A percentile compares a stretch with the other conserved stretches of the same genome.
phyloP scores from a whole-genome alignment of 495 filamentous ascomycete genomes.

The Neurospora tetraspora region DNA sequence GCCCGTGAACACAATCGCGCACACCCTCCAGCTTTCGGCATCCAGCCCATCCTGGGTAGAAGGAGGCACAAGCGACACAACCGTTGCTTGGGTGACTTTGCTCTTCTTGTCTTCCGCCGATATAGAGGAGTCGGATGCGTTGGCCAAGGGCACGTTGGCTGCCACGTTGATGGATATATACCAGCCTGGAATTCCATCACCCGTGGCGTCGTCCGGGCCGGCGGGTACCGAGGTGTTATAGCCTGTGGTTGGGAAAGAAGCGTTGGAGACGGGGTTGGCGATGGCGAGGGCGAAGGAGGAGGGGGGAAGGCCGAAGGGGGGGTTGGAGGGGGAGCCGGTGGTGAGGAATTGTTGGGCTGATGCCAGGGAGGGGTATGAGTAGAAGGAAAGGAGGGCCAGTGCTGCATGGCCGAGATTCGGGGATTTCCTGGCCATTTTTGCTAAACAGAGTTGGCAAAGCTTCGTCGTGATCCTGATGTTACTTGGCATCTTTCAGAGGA shows the following conservation, averaged over 20 bases:
- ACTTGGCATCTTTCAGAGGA: too few relatives aligned
- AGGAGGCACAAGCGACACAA: slow-evolving; percentile 6
- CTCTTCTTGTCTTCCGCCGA: background rate
- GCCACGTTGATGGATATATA: slow-evolving; percentile 1
- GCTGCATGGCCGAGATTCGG: too few relatives aligned
- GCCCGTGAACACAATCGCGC: slow-evolving; percentile 10
- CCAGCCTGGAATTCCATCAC: slow-evolving; percentile 5
- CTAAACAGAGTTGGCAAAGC: too few relatives aligned
- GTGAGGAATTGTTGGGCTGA: background rate
- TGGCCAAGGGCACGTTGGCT: slow-evolving; percentile 7
- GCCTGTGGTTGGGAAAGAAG: slow-evolving; percentile 6
- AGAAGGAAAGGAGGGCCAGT: background rate
- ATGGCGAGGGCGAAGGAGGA: background rate
- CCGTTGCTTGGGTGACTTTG: slow-evolving; percentile 1
- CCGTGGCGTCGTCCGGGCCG: slow-evolving; percentile 1
- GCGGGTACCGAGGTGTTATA: slow-evolving; percentile 12
- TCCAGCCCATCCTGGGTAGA: background rate
- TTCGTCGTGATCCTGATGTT: too few relatives aligned
- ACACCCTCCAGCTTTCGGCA: slow-evolving; percentile 7
- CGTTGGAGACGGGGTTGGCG: background rate
- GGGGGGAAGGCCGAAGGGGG: slow-evolving; percentile 6
- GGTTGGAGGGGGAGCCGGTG: background rate
- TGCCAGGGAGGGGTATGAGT: background rate
- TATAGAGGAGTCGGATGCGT: background rate
- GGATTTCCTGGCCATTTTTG: too few relatives aligned